phyloP scores from a whole-genome alignment of 2,329 filamentous ascomycete genomes.

The Orbilia brochopaga region DNA sequence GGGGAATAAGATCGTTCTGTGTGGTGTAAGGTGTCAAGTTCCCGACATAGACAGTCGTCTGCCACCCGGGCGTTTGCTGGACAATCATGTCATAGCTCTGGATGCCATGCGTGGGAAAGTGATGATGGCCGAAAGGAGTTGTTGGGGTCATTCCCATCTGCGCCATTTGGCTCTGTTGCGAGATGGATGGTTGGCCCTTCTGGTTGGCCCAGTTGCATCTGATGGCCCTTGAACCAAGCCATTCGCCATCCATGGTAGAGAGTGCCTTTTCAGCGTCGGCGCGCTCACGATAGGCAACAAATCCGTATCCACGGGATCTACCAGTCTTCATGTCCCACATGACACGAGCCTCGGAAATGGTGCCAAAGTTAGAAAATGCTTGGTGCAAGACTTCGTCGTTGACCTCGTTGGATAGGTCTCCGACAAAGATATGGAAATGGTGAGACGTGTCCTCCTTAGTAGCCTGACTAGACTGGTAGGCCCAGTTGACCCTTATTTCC shows the following conservation, averaged over 20 bases:
- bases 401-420: constrained; percentile 96
- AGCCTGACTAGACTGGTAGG: constrained; percentile 91
- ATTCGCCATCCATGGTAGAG: constrained; percentile 98
- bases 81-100: constrained; percentile 98
- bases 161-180: constrained; percentile 94
- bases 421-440: constrained; percentile 99
- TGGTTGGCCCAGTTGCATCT: constrained; percentile 99
- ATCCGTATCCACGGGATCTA: constrained; percentile 94
- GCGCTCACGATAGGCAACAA: constrained; percentile 95
- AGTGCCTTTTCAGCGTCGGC: constrained; percentile 92
- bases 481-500: constrained; percentile 99
- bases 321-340: constrained; percentile 99
- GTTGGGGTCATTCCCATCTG: constrained; percentile 98
- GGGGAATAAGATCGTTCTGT: constrained; percentile 91
- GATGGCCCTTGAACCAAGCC: constrained; percentile 96
- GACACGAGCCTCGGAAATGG: constrained; percentile 93
- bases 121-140: constrained; percentile 93
- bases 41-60: constrained; percentile 97
- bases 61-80: constrained; percentile 93
- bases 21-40: constrained; percentile 98
- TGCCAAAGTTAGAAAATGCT: constrained; percentile 94
- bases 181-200: constrained; percentile 98
- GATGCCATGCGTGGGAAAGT: constrained; percentile 95
- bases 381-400: constrained; percentile 94
- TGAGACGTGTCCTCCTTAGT: constrained; percentile 98